Evolutionary conservation across 1,284 basidiomycete genomes (phyloP).

Genomic region (Heliocybe sulcata): DNA sequence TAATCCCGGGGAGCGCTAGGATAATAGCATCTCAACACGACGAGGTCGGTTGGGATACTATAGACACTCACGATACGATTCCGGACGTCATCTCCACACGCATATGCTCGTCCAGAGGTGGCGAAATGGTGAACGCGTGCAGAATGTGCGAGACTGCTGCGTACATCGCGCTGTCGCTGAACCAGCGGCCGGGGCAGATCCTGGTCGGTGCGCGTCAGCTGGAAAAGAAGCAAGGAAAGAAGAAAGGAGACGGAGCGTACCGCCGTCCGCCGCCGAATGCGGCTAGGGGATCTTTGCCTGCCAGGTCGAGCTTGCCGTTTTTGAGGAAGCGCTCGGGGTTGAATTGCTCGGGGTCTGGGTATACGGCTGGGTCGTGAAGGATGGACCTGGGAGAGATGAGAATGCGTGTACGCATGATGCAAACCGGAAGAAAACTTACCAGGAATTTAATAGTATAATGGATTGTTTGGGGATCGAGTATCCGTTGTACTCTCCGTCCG

Average conservation of each 20-base stretch:
- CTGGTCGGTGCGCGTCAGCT: too few species aligned
- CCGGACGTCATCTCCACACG: conserved; percentile 5
- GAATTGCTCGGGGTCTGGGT: conserved; percentile 8
- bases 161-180: conserved; percentile 11
- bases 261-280: conserved; percentile 10
- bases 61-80: conserved; percentile 8
- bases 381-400: background rate
- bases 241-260: background rate
- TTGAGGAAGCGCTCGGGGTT: conserved; percentile 10
- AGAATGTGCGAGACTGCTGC: conserved; percentile 8
- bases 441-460: background rate
- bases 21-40: too few species aligned
- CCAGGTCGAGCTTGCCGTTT: background rate
- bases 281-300: conserved; percentile 3
- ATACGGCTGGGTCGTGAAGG: background rate
- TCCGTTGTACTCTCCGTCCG: conserved; percentile 1
- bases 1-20: too few species aligned
- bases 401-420: background rate
- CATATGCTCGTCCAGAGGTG: conserved; percentile 9
- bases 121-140: conserved; percentile 9
- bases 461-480: background rate
- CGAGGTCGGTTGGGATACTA: too few species aligned
- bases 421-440: background rate
- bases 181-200: conserved; percentile 14
- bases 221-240: background rate